phyloP scores from a whole-genome alignment of 2,329 filamentous ascomycete species.

The Trichoderma afroharzianum region DNA sequence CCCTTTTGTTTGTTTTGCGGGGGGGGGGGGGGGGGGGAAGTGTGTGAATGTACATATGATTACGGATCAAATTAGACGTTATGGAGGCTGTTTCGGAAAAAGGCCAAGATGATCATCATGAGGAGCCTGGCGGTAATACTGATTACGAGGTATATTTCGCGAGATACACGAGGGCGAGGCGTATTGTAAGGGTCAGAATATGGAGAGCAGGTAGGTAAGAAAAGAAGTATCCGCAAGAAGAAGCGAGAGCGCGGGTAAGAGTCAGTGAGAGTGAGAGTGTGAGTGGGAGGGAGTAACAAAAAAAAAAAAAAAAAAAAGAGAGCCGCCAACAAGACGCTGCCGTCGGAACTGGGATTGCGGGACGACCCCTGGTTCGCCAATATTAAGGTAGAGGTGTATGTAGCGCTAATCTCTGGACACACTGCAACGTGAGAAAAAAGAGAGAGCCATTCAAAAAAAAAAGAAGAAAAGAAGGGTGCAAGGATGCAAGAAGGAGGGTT shows the following conservation, averaged over 20 bases:
- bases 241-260: background rate
- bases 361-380: background rate
- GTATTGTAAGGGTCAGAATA: background rate
- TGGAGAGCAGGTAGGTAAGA: background rate
- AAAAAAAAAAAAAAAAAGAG: background rate
- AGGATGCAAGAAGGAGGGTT: background rate
- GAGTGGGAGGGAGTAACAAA: background rate
- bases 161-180: background rate
- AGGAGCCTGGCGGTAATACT: background rate
- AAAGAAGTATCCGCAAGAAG: background rate
- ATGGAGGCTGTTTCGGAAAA: background rate
- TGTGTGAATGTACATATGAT: background rate
- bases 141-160: background rate
- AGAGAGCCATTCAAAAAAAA: background rate
- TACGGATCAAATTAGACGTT: background rate
- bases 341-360: conserved; percentile 10
- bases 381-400: background rate
- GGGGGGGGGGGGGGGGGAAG: too few relatives aligned
- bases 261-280: background rate
- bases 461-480: background rate
- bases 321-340: conserved; percentile 8
- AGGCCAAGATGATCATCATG: background rate
- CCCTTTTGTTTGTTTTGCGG: background rate
- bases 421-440: background rate
- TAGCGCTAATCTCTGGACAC: background rate